Conservation (phyloP, 2,329 filamentous ascomycete genomes). For the Cryphonectria carpinicola region DNA sequence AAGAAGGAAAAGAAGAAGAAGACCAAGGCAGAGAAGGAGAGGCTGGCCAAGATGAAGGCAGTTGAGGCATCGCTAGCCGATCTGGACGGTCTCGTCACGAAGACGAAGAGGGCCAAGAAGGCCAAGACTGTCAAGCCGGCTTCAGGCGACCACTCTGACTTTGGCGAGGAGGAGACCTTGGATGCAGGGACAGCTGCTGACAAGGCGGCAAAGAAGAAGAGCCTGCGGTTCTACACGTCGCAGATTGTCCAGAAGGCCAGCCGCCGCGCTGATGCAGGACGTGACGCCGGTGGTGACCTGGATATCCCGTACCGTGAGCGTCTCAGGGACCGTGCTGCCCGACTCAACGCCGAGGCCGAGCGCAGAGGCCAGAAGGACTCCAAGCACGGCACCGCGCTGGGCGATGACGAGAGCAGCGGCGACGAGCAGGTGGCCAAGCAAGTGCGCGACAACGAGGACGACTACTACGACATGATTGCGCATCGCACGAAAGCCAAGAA, state of each 20-base stretch:
- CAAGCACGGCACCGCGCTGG: constrained; percentile 68
- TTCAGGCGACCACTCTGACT: constrained; percentile 74
- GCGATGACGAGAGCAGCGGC: constrained; percentile 66
- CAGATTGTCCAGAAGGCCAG: constrained; percentile 95
- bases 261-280: constrained; percentile 74
- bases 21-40: constrained; percentile 44
- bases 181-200: constrained; percentile 80
- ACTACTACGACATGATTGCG: constrained; percentile 90
- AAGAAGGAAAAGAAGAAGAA: constrained; percentile 45
- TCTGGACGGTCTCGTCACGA: constrained; percentile 65
- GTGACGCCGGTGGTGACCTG: constrained; percentile 76
- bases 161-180: constrained; percentile 85
- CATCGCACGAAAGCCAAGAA: constrained; percentile 71
- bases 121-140: constrained; percentile 35
- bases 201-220: constrained; percentile 89
- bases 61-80: constrained; percentile 74
- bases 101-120: constrained; percentile 49
- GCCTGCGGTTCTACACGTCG: constrained; percentile 94
- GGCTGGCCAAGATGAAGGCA: constrained; percentile 52
- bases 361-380: constrained; percentile 72
- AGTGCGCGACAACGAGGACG: constrained; percentile 61
- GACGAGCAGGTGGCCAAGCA: constrained; percentile 64
- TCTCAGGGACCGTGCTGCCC: constrained; percentile 79
- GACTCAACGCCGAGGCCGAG: constrained; percentile 87
- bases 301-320: constrained; percentile 90